A percentile compares a stretch with the other conserved stretches of the same genome.
These are phyloP conservation scores for Saccharomycopsis sp. DNA, from an alignment of 805 yeast species.

Conservation along the genomic window DNA sequence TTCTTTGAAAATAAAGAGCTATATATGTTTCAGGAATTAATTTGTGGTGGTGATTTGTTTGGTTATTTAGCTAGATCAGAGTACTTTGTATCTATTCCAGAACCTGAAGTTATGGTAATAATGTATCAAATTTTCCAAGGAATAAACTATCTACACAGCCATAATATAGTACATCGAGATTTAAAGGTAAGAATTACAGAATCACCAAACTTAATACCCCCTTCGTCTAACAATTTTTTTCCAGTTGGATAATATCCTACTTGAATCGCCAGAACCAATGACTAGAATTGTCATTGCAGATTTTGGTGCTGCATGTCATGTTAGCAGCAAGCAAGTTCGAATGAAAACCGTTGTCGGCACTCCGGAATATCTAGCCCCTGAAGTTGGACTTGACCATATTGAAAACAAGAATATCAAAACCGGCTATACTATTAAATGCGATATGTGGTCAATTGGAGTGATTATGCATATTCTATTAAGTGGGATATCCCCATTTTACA, in stretches of 20 bases:
- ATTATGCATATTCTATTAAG: constrained; percentile 51
- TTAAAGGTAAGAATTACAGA: constrained; percentile 41
- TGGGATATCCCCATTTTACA: constrained; percentile 60
- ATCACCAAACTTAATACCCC: no score
- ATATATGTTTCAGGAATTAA: constrained; percentile 31
- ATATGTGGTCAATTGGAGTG: constrained; percentile 65
- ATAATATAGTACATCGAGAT: constrained; percentile 59
- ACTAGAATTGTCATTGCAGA: constrained; percentile 56
- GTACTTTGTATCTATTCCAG: constrained; percentile 37
- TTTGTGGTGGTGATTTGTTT: constrained; percentile 52
- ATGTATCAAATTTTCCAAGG: constrained; percentile 53
- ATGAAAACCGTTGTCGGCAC: constrained; percentile 54
- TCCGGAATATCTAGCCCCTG: constrained; percentile 69
- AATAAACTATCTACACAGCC: constrained; percentile 44
- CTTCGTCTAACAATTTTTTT: no score
- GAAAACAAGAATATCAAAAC: constrained; percentile 23
- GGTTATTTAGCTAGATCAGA: constrained; percentile 43
- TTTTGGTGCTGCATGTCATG: constrained; percentile 51
- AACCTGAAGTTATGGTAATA: constrained; percentile 47
- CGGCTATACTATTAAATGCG: constrained; percentile 54
- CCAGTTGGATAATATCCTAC: constrained; percentile 50
- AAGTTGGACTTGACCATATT: constrained; percentile 42
- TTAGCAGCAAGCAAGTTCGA: constrained; percentile 25
- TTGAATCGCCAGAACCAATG: constrained; percentile 45
- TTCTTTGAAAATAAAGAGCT: constrained; percentile 26